These are phyloP conservation scores for Rhazya stricta DNA, from an alignment of 257 asterid species.

Conservation along the genomic window DNA sequence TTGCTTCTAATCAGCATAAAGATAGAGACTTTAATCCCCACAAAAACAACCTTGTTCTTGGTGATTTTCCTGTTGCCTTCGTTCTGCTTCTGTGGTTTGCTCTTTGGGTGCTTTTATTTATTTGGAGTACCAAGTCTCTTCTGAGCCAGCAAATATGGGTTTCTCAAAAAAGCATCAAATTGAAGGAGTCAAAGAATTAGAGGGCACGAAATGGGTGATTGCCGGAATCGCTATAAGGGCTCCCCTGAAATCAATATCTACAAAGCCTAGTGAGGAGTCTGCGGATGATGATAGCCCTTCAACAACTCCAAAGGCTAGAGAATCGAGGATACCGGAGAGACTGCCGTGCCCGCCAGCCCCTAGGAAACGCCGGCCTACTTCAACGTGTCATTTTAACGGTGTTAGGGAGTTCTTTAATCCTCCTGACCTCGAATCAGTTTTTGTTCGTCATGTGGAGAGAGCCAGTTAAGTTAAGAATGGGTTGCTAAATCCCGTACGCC, in stretches of 20 bases:
- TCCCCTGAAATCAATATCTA: conserved; percentile 53
- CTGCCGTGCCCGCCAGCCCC: conserved; percentile 79
- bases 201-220: conserved; percentile 58
- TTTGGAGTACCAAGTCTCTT: neutral
- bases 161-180: conserved; percentile 52
- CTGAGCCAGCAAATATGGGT: conserved; percentile 36
- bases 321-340: conserved; percentile 57
- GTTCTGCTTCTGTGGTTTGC: conserved; percentile 1
- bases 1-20: neutral
- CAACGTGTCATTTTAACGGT: conserved; percentile 49
- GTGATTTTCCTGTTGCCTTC: neutral
- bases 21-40: conserved; percentile 3
- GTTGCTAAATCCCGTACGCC: conserved; percentile 1
- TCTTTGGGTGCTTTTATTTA: neutral
- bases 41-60: neutral
- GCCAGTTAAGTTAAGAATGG: conserved; percentile 30
- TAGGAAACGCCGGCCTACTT: conserved; percentile 61
- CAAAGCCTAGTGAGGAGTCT: conserved; percentile 35
- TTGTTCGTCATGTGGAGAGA: conserved; percentile 55
- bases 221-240: conserved; percentile 56
- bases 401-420: conserved; percentile 63
- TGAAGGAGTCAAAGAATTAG: conserved; percentile 43
- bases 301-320: conserved; percentile 80
- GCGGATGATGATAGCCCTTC: conserved; percentile 32
- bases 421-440: conserved; percentile 77